A percentile compares a stretch with the other conserved stretches of the same genome.
These are phyloP conservation scores for Claviceps sp. DNA, from an alignment of 2,329 filamentous ascomycete species.

Conservation along the genomic window DNA sequence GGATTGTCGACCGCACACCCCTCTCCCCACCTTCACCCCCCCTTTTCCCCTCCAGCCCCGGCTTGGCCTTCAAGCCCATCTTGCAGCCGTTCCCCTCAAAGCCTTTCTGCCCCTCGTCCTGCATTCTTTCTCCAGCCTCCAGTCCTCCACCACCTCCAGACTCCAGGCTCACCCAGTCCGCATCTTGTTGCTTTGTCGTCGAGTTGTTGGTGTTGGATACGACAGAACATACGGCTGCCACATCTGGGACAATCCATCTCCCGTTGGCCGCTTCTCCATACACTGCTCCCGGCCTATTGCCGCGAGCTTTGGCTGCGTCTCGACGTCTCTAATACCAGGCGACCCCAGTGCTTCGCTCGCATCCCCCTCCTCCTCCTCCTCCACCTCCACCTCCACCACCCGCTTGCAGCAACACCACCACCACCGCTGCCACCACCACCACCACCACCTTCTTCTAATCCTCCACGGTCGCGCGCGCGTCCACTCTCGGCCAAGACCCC, in stretches of 20 bases:
- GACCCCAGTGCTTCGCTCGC: slow-evolving; percentile 7
- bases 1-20: neutral
- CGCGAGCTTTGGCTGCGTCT: slow-evolving; percentile 6
- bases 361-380: slow-evolving; percentile 3
- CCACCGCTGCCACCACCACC: neutral
- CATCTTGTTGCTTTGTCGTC: slow-evolving; percentile 1
- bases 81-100: slow-evolving; percentile 5
- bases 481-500: slow-evolving; percentile 10
- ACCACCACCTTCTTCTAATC: slow-evolving; percentile 5
- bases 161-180: no score
- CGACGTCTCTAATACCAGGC: slow-evolving; percentile 3
- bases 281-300: slow-evolving; percentile 6
- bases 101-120: slow-evolving; percentile 3
- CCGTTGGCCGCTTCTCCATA: neutral
- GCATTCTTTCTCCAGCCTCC: slow-evolving; percentile 1
- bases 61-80: slow-evolving; percentile 1
- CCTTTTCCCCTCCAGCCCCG: neutral
- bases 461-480: slow-evolving; percentile 7
- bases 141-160: slow-evolving; percentile 2
- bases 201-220: neutral
- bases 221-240: neutral
- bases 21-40: neutral
- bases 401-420: slow-evolving; percentile 9
- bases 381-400: slow-evolving; percentile 10
- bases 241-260: neutral